Evolutionary conservation across 768 basidiomycete species (phyloP).

Genomic region (Paxillus ammoniavirescens): DNA sequence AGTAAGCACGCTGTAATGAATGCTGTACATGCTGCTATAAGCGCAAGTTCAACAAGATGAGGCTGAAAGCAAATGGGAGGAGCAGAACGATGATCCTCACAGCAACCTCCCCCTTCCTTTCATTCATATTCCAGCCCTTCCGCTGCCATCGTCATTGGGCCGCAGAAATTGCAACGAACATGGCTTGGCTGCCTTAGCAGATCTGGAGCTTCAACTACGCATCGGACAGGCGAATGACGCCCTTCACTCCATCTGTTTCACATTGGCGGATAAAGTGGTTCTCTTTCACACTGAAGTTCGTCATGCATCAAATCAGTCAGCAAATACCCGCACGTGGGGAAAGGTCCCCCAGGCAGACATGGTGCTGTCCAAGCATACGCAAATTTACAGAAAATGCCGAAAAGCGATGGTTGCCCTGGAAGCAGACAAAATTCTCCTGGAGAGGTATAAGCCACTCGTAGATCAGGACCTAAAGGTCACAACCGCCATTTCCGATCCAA

Average conservation of each 20-base stretch:
- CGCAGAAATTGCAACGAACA: not conserved
- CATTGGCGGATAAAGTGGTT: constrained; percentile 10
- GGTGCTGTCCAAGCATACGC: not conserved
- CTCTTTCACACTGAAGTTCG: not conserved
- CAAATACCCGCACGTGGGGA: not conserved
- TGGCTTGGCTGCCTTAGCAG: not conserved
- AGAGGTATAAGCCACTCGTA: not conserved
- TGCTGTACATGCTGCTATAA: too few species aligned
- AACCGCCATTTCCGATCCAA: constrained; percentile 1
- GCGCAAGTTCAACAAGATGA: too few species aligned
- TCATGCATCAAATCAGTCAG: not conserved
- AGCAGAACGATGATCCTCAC: too few species aligned
- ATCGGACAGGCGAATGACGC: constrained; percentile 18
- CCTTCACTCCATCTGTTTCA: constrained; percentile 4
- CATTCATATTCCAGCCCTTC: not conserved
- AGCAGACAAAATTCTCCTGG: not conserved
- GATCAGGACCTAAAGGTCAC: constrained; percentile 3
- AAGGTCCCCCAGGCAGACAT: not conserved
- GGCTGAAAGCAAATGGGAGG: not conserved
- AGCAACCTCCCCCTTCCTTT: too few species aligned
- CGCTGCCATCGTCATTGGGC: not conserved
- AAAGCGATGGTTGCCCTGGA: not conserved
- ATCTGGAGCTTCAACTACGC: constrained; percentile 5
- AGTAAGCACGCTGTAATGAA: too few species aligned
- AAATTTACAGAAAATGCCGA: not conserved